A percentile compares a stretch with the other conserved stretches of the same genome.
Conservation (phyloP, 2,329 filamentous ascomycete genomes). For the Cercospora berteroae region DNA sequence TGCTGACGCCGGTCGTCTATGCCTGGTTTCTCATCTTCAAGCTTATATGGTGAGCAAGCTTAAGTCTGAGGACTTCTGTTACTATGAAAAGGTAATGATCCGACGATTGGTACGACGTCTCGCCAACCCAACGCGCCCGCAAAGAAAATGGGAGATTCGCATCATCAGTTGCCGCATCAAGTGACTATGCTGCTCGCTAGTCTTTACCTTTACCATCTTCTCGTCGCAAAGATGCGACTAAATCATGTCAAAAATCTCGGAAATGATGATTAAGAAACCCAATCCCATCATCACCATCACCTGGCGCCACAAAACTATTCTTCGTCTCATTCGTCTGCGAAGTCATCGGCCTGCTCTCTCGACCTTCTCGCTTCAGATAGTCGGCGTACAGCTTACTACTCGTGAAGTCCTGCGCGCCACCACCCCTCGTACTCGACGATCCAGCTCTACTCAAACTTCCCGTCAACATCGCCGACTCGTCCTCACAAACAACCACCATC, state of each 20-base stretch:
- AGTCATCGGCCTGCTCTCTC: constrained; percentile 17
- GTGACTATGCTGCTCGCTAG: background rate
- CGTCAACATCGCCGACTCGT: constrained; percentile 30
- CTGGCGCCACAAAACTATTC: background rate
- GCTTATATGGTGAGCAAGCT: constrained; percentile 27
- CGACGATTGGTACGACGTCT: too few species aligned
- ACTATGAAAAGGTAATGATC: too few species aligned
- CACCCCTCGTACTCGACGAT: background rate
- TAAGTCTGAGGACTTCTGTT: too few species aligned
- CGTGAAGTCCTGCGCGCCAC: constrained; percentile 23
- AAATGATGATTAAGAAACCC: constrained; percentile 31
- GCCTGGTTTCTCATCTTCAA: constrained; percentile 35
- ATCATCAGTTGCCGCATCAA: background rate
- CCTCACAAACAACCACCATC: constrained; percentile 49
- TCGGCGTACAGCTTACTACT: constrained; percentile 39
- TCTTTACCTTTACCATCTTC: background rate
- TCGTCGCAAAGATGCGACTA: background rate
- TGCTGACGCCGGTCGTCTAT: constrained; percentile 31
- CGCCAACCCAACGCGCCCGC: too few species aligned
- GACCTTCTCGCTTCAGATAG: constrained; percentile 37
- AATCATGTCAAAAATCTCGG: constrained; percentile 29
- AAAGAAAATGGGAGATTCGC: background rate
- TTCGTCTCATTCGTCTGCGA: background rate
- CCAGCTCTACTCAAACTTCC: constrained; percentile 26
- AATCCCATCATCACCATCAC: constrained; percentile 25